Evolutionary conservation across 1,284 basidiomycete species (phyloP).

Genomic region (Ustilago curta): DNA sequence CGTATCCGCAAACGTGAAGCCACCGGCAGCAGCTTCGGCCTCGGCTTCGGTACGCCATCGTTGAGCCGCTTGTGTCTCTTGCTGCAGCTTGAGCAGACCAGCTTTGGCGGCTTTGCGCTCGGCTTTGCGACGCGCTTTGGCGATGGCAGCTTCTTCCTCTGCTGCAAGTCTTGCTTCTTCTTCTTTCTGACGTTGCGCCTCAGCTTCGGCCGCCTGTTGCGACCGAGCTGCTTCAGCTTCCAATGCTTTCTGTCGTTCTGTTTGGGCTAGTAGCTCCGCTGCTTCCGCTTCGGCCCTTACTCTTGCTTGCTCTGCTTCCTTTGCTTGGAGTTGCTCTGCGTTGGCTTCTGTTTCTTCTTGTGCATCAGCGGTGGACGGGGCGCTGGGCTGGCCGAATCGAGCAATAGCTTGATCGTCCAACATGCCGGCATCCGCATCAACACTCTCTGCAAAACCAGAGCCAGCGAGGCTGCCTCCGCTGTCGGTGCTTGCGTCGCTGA

Average conservation of each 20-base stretch:
- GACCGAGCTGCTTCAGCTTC: conserved; percentile 30
- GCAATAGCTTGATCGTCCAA: conserved; percentile 53
- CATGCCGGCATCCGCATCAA: conserved; percentile 59
- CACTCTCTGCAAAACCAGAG: conserved; percentile 33
- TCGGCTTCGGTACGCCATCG: conserved; percentile 56
- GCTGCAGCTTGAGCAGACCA: conserved; percentile 44
- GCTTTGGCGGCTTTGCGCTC: conserved; percentile 59
- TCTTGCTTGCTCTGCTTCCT: conserved; percentile 12
- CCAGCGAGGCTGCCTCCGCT: conserved; percentile 27
- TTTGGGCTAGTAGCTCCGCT: conserved; percentile 4
- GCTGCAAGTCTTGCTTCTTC: conserved; percentile 53
- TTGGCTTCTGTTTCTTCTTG: conserved; percentile 5
- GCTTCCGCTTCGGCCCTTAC: conserved; percentile 13
- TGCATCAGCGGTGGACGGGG: background rate
- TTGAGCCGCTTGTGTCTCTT: conserved; percentile 33
- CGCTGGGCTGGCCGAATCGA: conserved; percentile 20
- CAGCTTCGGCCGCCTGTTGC: conserved; percentile 37
- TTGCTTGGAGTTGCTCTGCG: conserved; percentile 7
- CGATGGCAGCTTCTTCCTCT: conserved; percentile 60
- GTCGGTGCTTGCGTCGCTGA: conserved; percentile 42
- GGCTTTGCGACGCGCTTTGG: conserved; percentile 55
- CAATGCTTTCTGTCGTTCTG: conserved; percentile 19
- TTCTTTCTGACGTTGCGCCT: conserved; percentile 29
- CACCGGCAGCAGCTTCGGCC: conserved; percentile 60
- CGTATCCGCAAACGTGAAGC: conserved; percentile 45